phyloP scores from a whole-genome alignment of 2,329 filamentous ascomycete genomes.

The Beauveria varroae region DNA sequence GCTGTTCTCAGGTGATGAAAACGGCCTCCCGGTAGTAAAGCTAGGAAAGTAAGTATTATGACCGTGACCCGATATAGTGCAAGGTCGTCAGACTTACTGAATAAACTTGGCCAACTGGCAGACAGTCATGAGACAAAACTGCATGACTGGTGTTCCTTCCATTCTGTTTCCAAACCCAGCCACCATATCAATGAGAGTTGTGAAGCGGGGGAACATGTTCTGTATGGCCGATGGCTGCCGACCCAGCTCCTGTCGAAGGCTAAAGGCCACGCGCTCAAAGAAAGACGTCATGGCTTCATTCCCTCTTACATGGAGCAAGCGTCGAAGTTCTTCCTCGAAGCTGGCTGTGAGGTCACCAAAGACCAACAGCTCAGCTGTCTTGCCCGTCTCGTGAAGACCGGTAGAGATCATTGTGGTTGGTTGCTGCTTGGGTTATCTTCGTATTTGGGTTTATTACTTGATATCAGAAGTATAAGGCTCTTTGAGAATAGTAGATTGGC shows the following conservation, averaged over 20 bases:
- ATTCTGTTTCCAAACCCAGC: slow-evolving; percentile 13
- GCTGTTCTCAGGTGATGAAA: slow-evolving; percentile 14
- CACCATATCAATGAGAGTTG: slow-evolving; percentile 20
- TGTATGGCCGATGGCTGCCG: slow-evolving; percentile 13
- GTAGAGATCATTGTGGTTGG: neutral
- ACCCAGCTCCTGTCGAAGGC: slow-evolving; percentile 18
- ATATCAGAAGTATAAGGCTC: neutral
- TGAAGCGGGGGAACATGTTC: slow-evolving; percentile 20
- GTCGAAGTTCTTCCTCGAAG: slow-evolving; percentile 17
- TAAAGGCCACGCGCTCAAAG: slow-evolving; percentile 17
- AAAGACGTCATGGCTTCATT: slow-evolving; percentile 19
- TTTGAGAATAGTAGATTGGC: neutral
- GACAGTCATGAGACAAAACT: slow-evolving; percentile 17
- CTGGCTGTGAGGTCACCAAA: slow-evolving; percentile 20
- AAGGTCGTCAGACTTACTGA: slow-evolving; percentile 14
- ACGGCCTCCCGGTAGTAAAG: slow-evolving; percentile 15
- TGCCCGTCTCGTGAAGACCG: neutral
- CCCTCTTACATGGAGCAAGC: slow-evolving; percentile 17
- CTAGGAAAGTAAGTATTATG: neutral
- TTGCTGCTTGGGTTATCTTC: neutral
- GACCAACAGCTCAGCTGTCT: slow-evolving; percentile 11
- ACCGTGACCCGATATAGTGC: neutral
- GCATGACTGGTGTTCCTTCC: slow-evolving; percentile 14
- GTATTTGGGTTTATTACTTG: neutral
- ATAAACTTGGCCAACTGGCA: slow-evolving; percentile 21